These are phyloP conservation scores for Naganishia friedmannii DNA, from an alignment of 768 basidiomycete genomes.

Conservation along the genomic window DNA sequence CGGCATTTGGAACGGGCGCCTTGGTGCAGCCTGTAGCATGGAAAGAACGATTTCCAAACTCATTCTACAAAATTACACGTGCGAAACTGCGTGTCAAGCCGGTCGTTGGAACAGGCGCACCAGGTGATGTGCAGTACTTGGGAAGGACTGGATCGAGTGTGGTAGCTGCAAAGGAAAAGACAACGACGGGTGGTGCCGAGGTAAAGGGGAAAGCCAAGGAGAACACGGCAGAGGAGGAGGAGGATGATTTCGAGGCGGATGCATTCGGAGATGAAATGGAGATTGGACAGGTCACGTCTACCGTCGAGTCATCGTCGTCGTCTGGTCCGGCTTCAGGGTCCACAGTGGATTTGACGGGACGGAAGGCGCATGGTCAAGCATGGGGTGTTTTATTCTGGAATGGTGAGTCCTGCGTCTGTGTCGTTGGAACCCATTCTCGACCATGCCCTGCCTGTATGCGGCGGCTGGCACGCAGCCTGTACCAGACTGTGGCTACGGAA, in stretches of 20 bases:
- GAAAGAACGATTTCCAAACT: slow-evolving; percentile 29
- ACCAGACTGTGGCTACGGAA: background rate
- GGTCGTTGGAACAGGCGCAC: background rate
- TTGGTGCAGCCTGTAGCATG: slow-evolving; percentile 33
- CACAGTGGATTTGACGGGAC: background rate
- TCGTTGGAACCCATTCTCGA: too few relatives aligned
- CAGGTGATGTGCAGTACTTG: too few relatives aligned
- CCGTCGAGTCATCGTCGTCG: background rate
- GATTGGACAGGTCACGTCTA: slow-evolving; percentile 12
- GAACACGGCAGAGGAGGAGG: slow-evolving; percentile 1
- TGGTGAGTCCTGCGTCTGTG: slow-evolving; percentile 23
- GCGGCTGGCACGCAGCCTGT: too few relatives aligned
- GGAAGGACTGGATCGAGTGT: too few relatives aligned
- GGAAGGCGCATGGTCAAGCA: slow-evolving; percentile 27
- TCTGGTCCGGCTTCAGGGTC: background rate
- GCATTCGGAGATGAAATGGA: slow-evolving; percentile 19
- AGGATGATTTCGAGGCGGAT: slow-evolving; percentile 29
- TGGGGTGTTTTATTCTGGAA: slow-evolving; percentile 36
- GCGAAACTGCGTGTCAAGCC: slow-evolving; percentile 24
- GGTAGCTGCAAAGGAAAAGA: too few relatives aligned
- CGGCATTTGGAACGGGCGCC: slow-evolving; percentile 2
- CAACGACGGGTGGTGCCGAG: background rate
- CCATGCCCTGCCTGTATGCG: background rate
- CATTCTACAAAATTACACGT: slow-evolving; percentile 30
- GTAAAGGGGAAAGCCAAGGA: slow-evolving; percentile 16